phyloP scores from a whole-genome alignment of 2,329 filamentous ascomycete genomes.

The Xylaria hypoxylon region DNA sequence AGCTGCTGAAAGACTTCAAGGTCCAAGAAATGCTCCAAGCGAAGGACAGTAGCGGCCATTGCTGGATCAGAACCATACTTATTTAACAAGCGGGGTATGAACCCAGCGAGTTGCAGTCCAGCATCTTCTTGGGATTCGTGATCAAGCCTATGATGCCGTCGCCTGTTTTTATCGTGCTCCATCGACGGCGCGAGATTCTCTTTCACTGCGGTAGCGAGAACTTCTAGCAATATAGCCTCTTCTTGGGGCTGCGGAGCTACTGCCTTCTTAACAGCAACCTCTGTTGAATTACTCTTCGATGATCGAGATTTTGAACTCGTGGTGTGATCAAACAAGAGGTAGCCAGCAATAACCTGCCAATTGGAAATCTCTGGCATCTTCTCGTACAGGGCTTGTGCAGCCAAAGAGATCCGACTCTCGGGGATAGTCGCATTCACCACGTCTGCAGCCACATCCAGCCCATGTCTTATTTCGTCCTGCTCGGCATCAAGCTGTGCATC shows the following conservation, averaged over 20 bases:
- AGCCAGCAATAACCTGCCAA: conserved; percentile 91
- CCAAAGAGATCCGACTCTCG: conserved; percentile 86
- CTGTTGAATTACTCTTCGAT: conserved; percentile 67
- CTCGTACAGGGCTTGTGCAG: conserved; percentile 86
- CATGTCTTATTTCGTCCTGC: conserved; percentile 59
- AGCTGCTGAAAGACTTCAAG: conserved; percentile 89
- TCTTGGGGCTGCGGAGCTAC: conserved; percentile 81
- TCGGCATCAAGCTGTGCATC: conserved; percentile 76
- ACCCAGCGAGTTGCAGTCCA: conserved; percentile 78
- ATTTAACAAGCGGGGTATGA: conserved; percentile 87
- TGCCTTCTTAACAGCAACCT: conserved; percentile 74
- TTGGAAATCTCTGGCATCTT: conserved; percentile 82
- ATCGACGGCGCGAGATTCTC: conserved; percentile 73
- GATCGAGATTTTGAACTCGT: conserved; percentile 66
- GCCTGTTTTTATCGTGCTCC: conserved; percentile 72
- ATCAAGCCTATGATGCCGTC: conserved; percentile 69
- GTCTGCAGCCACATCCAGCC: conserved; percentile 63
- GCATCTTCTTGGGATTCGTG: conserved; percentile 80
- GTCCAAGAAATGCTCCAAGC: conserved; percentile 87
- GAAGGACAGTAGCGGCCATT: conserved; percentile 85
- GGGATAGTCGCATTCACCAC: conserved; percentile 72
- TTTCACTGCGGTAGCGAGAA: conserved; percentile 85
- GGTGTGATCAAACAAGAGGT: conserved; percentile 92
- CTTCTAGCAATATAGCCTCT: conserved; percentile 86
- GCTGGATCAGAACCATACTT: conserved; percentile 93